These are phyloP conservation scores for Chalciporus pseudorubinellus DNA, from an alignment of 768 basidiomycete genomes.

Conservation along the genomic window DNA sequence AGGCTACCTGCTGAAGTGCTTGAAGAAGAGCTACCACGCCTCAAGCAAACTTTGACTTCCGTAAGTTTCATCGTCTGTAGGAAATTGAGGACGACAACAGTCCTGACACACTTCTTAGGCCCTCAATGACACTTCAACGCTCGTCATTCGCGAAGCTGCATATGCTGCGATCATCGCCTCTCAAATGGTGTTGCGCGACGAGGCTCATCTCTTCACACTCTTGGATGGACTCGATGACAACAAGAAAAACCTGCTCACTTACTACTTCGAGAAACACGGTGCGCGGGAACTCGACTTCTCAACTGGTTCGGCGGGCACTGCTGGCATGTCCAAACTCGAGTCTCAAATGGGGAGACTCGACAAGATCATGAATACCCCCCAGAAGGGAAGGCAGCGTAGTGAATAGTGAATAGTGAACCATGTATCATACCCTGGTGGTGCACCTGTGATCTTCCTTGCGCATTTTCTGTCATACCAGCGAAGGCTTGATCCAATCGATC, in stretches of 20 bases:
- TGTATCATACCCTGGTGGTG: background rate
- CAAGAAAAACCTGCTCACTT: slow-evolving; percentile 87
- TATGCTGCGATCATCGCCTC: slow-evolving; percentile 82
- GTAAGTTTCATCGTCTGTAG: slow-evolving; percentile 40
- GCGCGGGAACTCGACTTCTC: slow-evolving; percentile 51
- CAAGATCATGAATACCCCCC: slow-evolving; percentile 73
- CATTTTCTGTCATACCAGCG: background rate
- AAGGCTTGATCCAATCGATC: background rate
- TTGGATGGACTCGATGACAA: slow-evolving; percentile 83
- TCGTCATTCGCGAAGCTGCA: slow-evolving; percentile 82
- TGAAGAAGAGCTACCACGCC: slow-evolving; percentile 81
- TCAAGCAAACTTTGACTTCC: slow-evolving; percentile 66
- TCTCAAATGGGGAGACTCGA: slow-evolving; percentile 81
- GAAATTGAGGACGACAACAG: background rate
- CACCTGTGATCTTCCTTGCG: background rate
- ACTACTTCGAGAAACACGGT: slow-evolving; percentile 85
- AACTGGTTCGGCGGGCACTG: slow-evolving; percentile 30
- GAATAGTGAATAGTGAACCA: slow-evolving; percentile 9
- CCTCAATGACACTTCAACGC: slow-evolving; percentile 65
- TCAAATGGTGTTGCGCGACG: slow-evolving; percentile 78
- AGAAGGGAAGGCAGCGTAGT: slow-evolving; percentile 29
- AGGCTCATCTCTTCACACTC: slow-evolving; percentile 77
- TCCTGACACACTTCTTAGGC: slow-evolving; percentile 43
- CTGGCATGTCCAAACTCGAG: slow-evolving; percentile 67
- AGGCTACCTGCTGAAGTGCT: slow-evolving; percentile 80